Base-by-base conservation (phyloP, 371 early-diverging fungal species). In the Batrachochytrium dendrobatidis region DNA sequence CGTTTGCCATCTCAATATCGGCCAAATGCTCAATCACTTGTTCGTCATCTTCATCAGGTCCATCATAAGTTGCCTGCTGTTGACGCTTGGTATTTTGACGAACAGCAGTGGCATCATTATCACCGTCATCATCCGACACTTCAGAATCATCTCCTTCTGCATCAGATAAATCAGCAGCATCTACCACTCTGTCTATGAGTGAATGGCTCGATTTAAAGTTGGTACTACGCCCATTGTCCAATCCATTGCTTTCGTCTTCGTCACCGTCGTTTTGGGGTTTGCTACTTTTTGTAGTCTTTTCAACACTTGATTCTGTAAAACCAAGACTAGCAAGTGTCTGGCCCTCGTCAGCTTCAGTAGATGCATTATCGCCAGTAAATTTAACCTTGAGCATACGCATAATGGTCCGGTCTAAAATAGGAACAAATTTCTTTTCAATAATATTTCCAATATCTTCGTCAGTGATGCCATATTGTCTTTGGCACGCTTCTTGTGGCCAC, bases 401-500 rank as follows among this genome's bases (percentile, higher is more conserved):
- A 58, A 89, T 81, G 15, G 81, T 83, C 1, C 57, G 59, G 64
- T 90, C 91, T 39, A 98, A 75, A 30, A 71, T 72, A 35, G 78
- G 77, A 34, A 89, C 72, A 66, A 94, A 92, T 26, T 79, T 71
- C 32, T 64, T 52, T 67, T 88, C 87, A 55, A 98, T 79, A 5
- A 87, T 80, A 20, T 70, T 64, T 68, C 87, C 86, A 12, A 98
- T 79, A 30, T 84, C 85, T 10, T 64, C 65, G 8, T 83, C 70
- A 3, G 70, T 61, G n/a, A 93, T 78, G 50, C 85, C 85, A 60
- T 93, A 89, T 70, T 93, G 92, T 22, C 77, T 72, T 51, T 72
- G 63, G 68, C 90, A 91, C 52, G 90, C 90, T 17, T 79, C 72
- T 53, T 84, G 80, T 7, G 81, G 74, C 83, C 94, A 95, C 66